Evolutionary conservation across 2,329 filamentous ascomycete genomes (phyloP).

Genomic region (Ambrosiella xylebori): DNA sequence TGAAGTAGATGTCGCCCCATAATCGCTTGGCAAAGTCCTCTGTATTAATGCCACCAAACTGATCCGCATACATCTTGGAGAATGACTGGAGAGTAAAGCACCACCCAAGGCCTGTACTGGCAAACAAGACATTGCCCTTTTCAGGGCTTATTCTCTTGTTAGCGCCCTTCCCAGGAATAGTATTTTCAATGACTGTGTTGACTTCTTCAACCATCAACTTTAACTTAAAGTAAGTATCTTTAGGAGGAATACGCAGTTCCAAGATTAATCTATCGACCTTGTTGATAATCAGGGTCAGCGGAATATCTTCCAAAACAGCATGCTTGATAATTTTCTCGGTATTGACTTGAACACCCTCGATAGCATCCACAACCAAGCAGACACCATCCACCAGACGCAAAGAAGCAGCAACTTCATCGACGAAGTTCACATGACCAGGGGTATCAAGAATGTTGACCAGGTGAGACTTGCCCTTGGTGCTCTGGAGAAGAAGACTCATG

Average conservation of each 20-base stretch:
- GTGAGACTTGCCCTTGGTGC: constrained; percentile 84
- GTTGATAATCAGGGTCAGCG: constrained; percentile 81
- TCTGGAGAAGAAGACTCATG: constrained; percentile 83
- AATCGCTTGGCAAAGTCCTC: constrained; percentile 69
- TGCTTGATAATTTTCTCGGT: constrained; percentile 96
- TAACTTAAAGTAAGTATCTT: constrained; percentile 95
- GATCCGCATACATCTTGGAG: constrained; percentile 88
- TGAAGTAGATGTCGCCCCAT: constrained; percentile 97
- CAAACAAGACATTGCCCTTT: constrained; percentile 95
- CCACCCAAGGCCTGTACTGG: constrained; percentile 87
- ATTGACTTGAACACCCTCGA: constrained; percentile 97
- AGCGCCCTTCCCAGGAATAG: constrained; percentile 64
- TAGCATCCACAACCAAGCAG: constrained; percentile 84
- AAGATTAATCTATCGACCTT: constrained; percentile 93
- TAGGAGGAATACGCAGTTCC: constrained; percentile 83
- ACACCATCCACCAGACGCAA: constrained; percentile 80
- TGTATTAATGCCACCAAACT: constrained; percentile 63
- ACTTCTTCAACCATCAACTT: constrained; percentile 98
- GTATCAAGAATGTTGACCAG: constrained; percentile 91
- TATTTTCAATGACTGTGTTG: constrained; percentile 85
- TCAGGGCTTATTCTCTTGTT: constrained; percentile 75
- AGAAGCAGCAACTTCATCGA: constrained; percentile 84
- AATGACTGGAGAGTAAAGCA: constrained; percentile 91
- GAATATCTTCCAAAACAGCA: constrained; percentile 75
- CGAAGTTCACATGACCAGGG: constrained; percentile 94